These are phyloP conservation scores for Diaporthe citriasiana DNA, from an alignment of 2,329 filamentous ascomycete species.

Conservation along the genomic window DNA sequence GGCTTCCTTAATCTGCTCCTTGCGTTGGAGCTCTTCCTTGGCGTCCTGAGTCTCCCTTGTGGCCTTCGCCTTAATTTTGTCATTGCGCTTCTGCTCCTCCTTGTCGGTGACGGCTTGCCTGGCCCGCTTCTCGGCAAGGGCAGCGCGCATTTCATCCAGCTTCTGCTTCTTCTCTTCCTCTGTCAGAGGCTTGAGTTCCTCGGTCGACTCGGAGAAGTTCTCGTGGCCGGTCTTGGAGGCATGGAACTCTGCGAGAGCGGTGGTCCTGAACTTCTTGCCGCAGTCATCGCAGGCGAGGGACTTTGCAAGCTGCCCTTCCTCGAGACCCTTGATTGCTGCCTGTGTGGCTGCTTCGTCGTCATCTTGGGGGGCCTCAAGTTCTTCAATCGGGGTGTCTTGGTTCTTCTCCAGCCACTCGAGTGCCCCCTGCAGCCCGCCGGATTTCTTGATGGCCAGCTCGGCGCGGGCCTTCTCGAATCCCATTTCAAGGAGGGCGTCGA, in stretches of 20 bases:
- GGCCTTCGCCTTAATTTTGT: conserved; percentile 86
- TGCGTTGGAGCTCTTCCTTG: conserved; percentile 87
- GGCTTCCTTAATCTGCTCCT: conserved; percentile 93
- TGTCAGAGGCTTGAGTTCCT: conserved; percentile 90
- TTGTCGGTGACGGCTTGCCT: conserved; percentile 80
- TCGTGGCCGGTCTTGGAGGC: conserved; percentile 91
- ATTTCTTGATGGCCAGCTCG: conserved; percentile 86
- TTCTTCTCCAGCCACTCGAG: conserved; percentile 96
- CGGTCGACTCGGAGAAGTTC: conserved; percentile 93
- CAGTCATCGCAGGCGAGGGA: conserved; percentile 96
- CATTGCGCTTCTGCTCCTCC: conserved; percentile 86
- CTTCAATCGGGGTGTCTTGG: conserved; percentile 87
- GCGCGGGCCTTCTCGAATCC: conserved; percentile 88
- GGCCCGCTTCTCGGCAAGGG: conserved; percentile 80
- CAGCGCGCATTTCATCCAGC: conserved; percentile 80
- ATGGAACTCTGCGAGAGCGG: conserved; percentile 88
- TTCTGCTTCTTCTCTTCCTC: conserved; percentile 91
- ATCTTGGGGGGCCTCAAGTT: conserved; percentile 71
- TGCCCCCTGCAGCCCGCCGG: conserved; percentile 85
- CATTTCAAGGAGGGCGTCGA: conserved; percentile 76
- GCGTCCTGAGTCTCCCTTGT: conserved; percentile 90
- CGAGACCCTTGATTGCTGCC: conserved; percentile 65
- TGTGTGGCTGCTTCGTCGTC: conserved; percentile 56
- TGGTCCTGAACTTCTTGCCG: conserved; percentile 88
- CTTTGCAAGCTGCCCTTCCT: conserved; percentile 78